Evolutionary conservation across 306 rosid genomes (phyloP).

Genomic region (Vachellia collinsii): DNA sequence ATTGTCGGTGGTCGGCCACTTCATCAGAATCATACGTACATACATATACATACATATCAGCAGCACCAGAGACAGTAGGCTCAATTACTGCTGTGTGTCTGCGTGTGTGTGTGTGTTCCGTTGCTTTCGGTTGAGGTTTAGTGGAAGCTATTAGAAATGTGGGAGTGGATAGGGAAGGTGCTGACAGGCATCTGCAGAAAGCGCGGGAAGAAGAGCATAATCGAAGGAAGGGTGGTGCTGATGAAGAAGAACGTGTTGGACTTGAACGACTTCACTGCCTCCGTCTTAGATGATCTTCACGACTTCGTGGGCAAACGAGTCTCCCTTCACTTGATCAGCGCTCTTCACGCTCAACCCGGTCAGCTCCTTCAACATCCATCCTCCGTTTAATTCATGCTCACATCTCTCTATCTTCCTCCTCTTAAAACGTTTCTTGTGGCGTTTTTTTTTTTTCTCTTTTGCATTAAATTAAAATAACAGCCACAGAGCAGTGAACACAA

Average conservation of each 20-base stretch:
- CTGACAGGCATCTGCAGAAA: background rate
- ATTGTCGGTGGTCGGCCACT: background rate
- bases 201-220: slow-evolving; percentile 32
- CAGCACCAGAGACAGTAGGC: no score
- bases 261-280: slow-evolving; percentile 62
- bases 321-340: slow-evolving; percentile 62
- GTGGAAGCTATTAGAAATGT: slow-evolving; percentile 8
- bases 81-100: no score
- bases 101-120: no score
- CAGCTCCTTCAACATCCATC: background rate
- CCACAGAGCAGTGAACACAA: background rate
- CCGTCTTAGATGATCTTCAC: slow-evolving; percentile 54
- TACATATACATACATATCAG: no score
- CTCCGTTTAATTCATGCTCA: background rate
- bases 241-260: slow-evolving; percentile 81
- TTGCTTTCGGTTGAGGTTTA: no score
- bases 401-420: background rate
- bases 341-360: slow-evolving; percentile 58
- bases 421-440: background rate
- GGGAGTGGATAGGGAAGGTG: slow-evolving; percentile 19
- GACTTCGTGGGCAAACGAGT: slow-evolving; percentile 65
- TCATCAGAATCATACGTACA: background rate
- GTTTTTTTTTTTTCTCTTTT: no score
- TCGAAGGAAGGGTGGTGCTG: slow-evolving; percentile 61
- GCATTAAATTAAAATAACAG: background rate